Evolutionary conservation across 2,329 filamentous ascomycete species (phyloP).

Genomic region (Pseudofabraea citricarpa): DNA sequence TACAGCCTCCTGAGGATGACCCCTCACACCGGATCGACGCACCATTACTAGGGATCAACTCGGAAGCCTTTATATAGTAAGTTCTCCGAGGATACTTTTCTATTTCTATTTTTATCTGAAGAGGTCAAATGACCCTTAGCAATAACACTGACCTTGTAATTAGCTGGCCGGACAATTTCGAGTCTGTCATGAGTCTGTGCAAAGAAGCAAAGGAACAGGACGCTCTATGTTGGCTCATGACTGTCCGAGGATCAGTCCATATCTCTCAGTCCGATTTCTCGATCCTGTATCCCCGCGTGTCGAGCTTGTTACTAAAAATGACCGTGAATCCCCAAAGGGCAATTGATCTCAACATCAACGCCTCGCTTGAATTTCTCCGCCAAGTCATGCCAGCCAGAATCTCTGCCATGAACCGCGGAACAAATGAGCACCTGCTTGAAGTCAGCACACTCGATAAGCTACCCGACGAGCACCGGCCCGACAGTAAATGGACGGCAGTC

Average conservation of each 20-base stretch:
- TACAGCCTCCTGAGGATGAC: constrained; percentile 36
- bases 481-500: constrained; percentile 53
- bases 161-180: constrained; percentile 61
- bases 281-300: constrained; percentile 55
- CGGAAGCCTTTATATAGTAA: constrained; percentile 69
- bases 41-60: constrained; percentile 59
- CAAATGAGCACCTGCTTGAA: constrained; percentile 46
- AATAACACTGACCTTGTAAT: too few species aligned
- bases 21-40: constrained; percentile 39
- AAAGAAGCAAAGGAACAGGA: constrained; percentile 46
- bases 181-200: constrained; percentile 50
- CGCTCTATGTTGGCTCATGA: constrained; percentile 44
- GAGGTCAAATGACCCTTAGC: too few species aligned
- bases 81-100: too few species aligned
- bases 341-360: constrained; percentile 58
- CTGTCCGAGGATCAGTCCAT: constrained; percentile 56
- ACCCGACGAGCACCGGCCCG: constrained; percentile 47
- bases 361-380: constrained; percentile 57
- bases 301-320: constrained; percentile 55
- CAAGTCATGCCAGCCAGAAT: constrained; percentile 44
- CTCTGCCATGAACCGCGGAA: constrained; percentile 45
- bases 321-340: constrained; percentile 59
- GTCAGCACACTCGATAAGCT: constrained; percentile 36
- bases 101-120: too few species aligned
- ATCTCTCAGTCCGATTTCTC: constrained; percentile 64